A percentile compares a stretch with the other conserved stretches of the same genome.
These are phyloP conservation scores for Fraxinus sp. DNA, from an alignment of 305 asterid species.

Conservation along the genomic window DNA sequence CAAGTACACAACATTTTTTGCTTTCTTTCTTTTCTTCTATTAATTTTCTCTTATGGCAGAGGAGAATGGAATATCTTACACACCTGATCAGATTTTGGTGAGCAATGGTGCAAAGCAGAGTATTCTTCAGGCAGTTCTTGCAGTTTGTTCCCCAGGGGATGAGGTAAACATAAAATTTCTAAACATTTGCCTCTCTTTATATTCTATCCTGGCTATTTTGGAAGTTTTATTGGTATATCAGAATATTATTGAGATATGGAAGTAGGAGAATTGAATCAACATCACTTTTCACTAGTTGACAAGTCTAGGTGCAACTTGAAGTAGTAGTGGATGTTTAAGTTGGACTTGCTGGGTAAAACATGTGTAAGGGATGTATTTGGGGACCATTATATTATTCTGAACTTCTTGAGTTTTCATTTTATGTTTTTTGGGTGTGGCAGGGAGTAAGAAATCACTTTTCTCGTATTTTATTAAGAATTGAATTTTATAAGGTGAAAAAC, in stretches of 20 bases:
- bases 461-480: background rate
- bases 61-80: conserved; percentile 81
- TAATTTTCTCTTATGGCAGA: conserved; percentile 41
- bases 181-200: background rate
- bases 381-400: background rate
- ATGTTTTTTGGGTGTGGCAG: background rate
- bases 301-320: background rate
- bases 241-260: background rate
- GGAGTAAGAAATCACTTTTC: background rate
- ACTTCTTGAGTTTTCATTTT: background rate
- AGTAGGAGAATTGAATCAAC: background rate
- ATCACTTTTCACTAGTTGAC: background rate
- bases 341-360: background rate
- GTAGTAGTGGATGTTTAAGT: background rate
- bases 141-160: conserved; percentile 53
- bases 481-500: background rate
- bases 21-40: background rate
- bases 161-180: conserved; percentile 32
- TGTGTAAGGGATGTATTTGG: background rate
- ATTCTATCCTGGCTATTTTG: background rate
- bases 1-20: background rate
- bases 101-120: conserved; percentile 71
- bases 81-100: conserved; percentile 86
- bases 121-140: conserved; percentile 45
- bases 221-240: background rate